Base-by-base conservation (phyloP, 2,329 filamentous ascomycete genomes). In the Teratosphaeria pseudoeucalypti region DNA sequence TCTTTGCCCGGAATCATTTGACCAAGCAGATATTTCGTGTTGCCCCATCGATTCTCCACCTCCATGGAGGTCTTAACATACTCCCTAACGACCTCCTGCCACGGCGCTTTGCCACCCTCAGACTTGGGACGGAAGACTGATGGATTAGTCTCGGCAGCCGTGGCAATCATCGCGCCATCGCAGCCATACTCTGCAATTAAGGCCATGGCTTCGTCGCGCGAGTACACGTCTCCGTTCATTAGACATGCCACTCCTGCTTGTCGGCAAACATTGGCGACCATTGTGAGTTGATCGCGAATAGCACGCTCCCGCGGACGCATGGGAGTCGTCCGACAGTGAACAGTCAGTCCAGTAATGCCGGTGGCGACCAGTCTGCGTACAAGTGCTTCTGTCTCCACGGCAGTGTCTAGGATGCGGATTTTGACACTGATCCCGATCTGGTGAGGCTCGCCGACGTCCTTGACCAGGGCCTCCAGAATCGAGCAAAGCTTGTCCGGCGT, bases 91-190 rank as follows among this genome's bases (percentile, higher is more conserved):
- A 95, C 85, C 56, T 92, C 86, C 61, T 80, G 77, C 92, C 92
- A 97, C 0, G 82, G 78, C 0, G 84, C 81, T 37, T 86, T 70
- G 1, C 89, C 90, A 11, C 90, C 91, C 49, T 89, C 82, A 0
- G 79, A 82, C 43, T 82, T 75, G 1, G 81, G 73, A 47, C 88
- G 82, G 78, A 99, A 99, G 69, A 89, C 92, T 64, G 89, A 95
- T 2, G 91, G 84, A 71, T 99, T 99, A 64, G 86, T 84, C 77
- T 99, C 94, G 1, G 94, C 94, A 3, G 90, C 83, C 2, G 90
- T 94, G 10, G 94, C 94, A 68, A 99, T 97, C 94, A 99, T 99
- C 62, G 90, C 94, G 6, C 92, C 92, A 70, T 97, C 92, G 6
- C 88, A 89, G n/a, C 86, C 87, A 70, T 83, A 96, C 71, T 96